Base-by-base conservation (phyloP, 2,329 filamentous ascomycete genomes). In the Purpureocillium takamizusanense region DNA sequence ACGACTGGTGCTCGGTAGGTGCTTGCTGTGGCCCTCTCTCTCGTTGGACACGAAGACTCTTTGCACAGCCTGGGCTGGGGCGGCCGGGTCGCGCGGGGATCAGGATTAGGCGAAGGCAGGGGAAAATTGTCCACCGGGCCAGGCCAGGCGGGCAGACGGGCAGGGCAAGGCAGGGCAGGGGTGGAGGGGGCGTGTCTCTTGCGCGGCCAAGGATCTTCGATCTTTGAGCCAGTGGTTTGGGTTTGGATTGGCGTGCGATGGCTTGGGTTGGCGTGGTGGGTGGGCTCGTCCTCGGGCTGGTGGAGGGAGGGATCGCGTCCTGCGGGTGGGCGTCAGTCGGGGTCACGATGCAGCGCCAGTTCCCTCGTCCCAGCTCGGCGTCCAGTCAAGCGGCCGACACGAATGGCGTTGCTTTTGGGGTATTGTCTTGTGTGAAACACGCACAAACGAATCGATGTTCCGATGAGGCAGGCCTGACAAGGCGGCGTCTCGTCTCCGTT, bases 121-220 rank as follows among this genome's bases (percentile, higher is more conserved):
- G 51, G 51, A 53, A 51, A 53, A 50, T 49, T 54, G 48, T 54
- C 43, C 47, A 49, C 51, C 42, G 50, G 51, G 25, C 8, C 25
- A n/a, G n/a, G n/a, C n/a, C n/a, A n/a, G n/a, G 25, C 7, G 7
- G 25, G 8, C 25, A 28, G 12, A 28, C 8, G 25, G 25, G 25
- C 7, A 12, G 25, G 25, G 25, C 8, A 12, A 12, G 25, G 25
- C 53, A 42, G 13, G 31, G 31, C 42, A 34, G 37, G 33, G 41
- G 37, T 28, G 41, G 51, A 48, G 51, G 48, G 54, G 48, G 49
- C 25, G 38, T 46, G 33, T 38, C 35, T 36, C 28, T 33, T 37
- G 32, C 28, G 33, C 36, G 37, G 36, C 37, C 42, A 43, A 37
- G 36, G 34, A 37, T 33, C 23, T 23, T 37, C 39, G 39, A 42